Percentiles rank a stretch among this genome's conserved stretches.
These are phyloP conservation scores for Apiotrichum siamense DNA, from an alignment of 1,284 basidiomycete genomes.

Conservation along the genomic window DNA sequence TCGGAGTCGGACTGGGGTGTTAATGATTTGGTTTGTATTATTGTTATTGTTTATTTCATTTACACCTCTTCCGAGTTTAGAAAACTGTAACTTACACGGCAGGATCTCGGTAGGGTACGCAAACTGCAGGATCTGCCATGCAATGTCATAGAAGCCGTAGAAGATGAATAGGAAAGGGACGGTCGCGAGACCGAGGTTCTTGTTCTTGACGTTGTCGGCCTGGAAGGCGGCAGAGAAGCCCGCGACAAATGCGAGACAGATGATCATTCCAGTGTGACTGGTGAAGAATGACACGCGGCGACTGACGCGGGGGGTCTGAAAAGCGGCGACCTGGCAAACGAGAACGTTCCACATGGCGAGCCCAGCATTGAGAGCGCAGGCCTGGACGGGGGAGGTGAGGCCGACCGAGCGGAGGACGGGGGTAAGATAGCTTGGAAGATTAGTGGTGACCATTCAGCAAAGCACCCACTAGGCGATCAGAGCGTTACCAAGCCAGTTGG, in stretches of 20 bases:
- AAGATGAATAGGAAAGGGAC: slow-evolving; percentile 37
- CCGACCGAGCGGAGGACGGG: slow-evolving; percentile 32
- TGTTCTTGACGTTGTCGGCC: slow-evolving; percentile 13
- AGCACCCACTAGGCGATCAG: slow-evolving; percentile 29
- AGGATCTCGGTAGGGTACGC: slow-evolving; percentile 28
- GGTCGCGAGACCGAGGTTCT: slow-evolving; percentile 29
- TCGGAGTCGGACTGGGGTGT: slow-evolving; percentile 15
- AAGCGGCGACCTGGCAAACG: slow-evolving; percentile 8
- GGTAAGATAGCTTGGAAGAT: slow-evolving; percentile 21
- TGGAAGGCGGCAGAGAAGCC: slow-evolving; percentile 26
- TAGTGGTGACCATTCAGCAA: not conserved
- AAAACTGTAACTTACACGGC: no score
- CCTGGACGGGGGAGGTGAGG: slow-evolving; percentile 24
- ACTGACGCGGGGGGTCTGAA: slow-evolving; percentile 19
- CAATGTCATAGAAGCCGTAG: slow-evolving; percentile 23
- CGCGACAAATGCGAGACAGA: slow-evolving; percentile 24
- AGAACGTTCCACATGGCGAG: slow-evolving; percentile 23
- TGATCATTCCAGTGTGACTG: slow-evolving; percentile 22
- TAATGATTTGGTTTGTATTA: no score
- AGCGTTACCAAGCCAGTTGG: slow-evolving; percentile 30
- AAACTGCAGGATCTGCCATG: slow-evolving; percentile 16
- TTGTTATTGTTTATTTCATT: no score
- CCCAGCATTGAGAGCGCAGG: slow-evolving; percentile 28
- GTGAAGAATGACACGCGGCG: slow-evolving; percentile 23
- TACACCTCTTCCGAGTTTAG: no score